Base-by-base conservation (phyloP, 768 basidiomycete genomes). In the Podaxis rugospora region DNA sequence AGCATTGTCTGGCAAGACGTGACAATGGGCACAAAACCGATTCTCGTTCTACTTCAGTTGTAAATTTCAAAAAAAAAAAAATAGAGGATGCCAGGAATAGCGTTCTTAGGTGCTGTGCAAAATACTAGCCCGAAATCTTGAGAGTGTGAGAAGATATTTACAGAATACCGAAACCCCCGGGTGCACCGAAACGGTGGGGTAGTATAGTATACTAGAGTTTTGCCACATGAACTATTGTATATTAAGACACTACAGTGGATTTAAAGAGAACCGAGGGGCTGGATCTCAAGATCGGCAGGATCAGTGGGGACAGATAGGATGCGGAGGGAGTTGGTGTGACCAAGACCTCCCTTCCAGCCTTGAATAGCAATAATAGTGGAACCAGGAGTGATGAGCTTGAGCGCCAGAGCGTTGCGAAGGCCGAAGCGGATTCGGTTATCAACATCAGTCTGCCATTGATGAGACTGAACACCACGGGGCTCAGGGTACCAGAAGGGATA, bases 291-390 rank as follows among this genome's bases (percentile, higher is more conserved):
- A 71, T 95, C 93, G 54, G 88, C 90, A 36, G 74, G 63, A 67
- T 93, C 90, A 23, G 89, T 92, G 16, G 93, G 93, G 49, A 94
- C 93, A 42, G 85, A 85, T 66, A 95, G 75, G 63, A 95, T 83
- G 53, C 93, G 88, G 60, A 95, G 78, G 11, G 92, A 94, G 80
- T 95, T 95, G 65, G 93, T 95, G 77, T 97, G 94, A 35, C 95
- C 95, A 49, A 97, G 84, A 61, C 97, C 97, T 47, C 95, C 93
- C 78, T 95, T 96, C 96, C 96, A 99, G n/a, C 97, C 97, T 75
- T 98, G 97, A 4, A 99, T 90, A 52, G 96, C 96, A 64, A 98
- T 81, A 69, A 99, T 84, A 25, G 95, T 93, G 56, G 87, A 87
- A 57, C 93, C 92, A 39, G 93, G 86, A 69, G 87, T 86, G 79